Percentiles rank a stretch among this genome's conserved stretches.
These are phyloP conservation scores for Trichoderma simmonsii DNA, from an alignment of 2,329 filamentous ascomycete species.

Conservation along the genomic window DNA sequence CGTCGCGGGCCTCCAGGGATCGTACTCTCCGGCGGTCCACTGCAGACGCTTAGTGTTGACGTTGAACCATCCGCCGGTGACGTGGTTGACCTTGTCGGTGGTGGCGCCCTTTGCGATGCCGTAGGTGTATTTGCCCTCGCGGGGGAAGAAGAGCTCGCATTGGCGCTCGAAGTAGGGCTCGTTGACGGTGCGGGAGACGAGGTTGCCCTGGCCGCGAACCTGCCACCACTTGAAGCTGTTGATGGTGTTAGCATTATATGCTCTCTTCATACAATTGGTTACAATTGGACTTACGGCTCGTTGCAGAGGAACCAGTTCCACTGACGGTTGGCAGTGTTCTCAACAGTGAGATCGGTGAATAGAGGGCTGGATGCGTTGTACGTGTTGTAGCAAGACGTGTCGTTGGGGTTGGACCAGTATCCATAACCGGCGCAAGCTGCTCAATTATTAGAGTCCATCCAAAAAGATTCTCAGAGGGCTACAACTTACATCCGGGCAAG, in stretches of 20 bases:
- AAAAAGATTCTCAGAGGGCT: background rate
- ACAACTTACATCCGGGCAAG: slow-evolving; percentile 46
- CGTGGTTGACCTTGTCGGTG: slow-evolving; percentile 47
- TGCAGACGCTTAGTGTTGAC: slow-evolving; percentile 52
- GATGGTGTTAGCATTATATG: slow-evolving; percentile 25
- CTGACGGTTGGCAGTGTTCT: slow-evolving; percentile 48
- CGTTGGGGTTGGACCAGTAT: slow-evolving; percentile 44
- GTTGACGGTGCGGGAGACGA: slow-evolving; percentile 51
- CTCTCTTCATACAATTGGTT: too few species aligned
- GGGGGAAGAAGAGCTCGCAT: slow-evolving; percentile 55
- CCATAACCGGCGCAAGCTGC: slow-evolving; percentile 46
- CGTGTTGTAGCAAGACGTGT: slow-evolving; percentile 18
- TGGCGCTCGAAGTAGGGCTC: slow-evolving; percentile 53
- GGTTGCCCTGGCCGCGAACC: slow-evolving; percentile 45
- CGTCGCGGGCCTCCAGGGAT: slow-evolving; percentile 57
- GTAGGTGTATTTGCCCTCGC: slow-evolving; percentile 45
- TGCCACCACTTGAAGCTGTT: slow-evolving; percentile 25
- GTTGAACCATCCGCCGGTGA: slow-evolving; percentile 54
- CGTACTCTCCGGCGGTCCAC: slow-evolving; percentile 57
- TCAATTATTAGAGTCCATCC: background rate
- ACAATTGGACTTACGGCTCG: slow-evolving; percentile 49
- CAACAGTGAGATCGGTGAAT: slow-evolving; percentile 47
- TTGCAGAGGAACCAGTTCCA: slow-evolving; percentile 64
- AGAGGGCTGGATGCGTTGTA: slow-evolving; percentile 36
- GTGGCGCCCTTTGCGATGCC: slow-evolving; percentile 45